A percentile compares a stretch with the other conserved stretches of the same genome.
Evolutionary conservation across 2,329 filamentous ascomycete genomes (phyloP).

Genomic region (Pestalotiopsis sp.): DNA sequence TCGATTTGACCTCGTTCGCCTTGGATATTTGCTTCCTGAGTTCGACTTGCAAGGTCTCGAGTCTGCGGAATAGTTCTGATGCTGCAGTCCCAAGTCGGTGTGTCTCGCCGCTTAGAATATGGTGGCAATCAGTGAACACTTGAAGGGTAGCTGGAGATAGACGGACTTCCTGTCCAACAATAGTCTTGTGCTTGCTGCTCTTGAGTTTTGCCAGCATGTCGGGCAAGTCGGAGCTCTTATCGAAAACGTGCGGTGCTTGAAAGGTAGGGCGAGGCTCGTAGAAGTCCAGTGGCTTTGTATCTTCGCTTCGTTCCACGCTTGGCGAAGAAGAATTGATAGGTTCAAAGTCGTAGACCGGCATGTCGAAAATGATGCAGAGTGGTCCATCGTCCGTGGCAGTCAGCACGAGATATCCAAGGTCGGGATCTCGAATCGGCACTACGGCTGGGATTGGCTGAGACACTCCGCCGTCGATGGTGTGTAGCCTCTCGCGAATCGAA

Average conservation of each 20-base stretch:
- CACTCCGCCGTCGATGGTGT: slow-evolving; percentile 48
- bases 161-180: slow-evolving; percentile 68
- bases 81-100: slow-evolving; percentile 69
- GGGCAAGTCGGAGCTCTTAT: slow-evolving; percentile 58
- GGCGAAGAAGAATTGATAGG: slow-evolving; percentile 47
- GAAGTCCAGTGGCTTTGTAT: slow-evolving; percentile 52
- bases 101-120: slow-evolving; percentile 71
- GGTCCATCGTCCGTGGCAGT: slow-evolving; percentile 62
- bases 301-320: slow-evolving; percentile 42
- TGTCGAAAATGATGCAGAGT: slow-evolving; percentile 61
- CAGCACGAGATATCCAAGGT: slow-evolving; percentile 65
- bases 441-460: slow-evolving; percentile 55
- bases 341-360: slow-evolving; percentile 53
- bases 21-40: slow-evolving; percentile 68
- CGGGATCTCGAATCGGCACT: slow-evolving; percentile 59
- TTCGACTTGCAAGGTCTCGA: slow-evolving; percentile 68
- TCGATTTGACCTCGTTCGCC: slow-evolving; percentile 65
- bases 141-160: slow-evolving; percentile 72
- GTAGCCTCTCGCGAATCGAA: slow-evolving; percentile 58
- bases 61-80: slow-evolving; percentile 73
- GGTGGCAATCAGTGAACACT: slow-evolving; percentile 73
- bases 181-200: slow-evolving; percentile 61
- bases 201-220: slow-evolving; percentile 57
- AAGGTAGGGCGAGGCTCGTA: slow-evolving; percentile 69
- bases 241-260: slow-evolving; percentile 64